phyloP scores from a whole-genome alignment of 768 basidiomycete genomes.

The Astraeus odoratus region DNA sequence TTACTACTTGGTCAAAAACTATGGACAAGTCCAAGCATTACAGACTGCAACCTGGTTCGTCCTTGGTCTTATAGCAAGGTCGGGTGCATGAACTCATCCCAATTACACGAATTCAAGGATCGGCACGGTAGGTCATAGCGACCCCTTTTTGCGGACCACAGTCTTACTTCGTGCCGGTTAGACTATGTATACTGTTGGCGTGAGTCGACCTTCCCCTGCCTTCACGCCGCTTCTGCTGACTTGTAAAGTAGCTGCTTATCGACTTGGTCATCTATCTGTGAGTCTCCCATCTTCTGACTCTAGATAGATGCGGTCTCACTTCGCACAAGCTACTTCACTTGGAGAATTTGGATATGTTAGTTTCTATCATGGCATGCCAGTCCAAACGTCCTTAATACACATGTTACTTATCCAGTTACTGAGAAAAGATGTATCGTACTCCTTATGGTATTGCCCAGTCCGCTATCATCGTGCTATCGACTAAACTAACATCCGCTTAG shows the following conservation, averaged over 20 bases:
- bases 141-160: background rate
- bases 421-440: background rate
- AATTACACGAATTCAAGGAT: background rate
- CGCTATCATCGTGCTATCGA: background rate
- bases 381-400: background rate
- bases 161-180: background rate
- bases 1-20: slow-evolving; percentile 2
- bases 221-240: background rate
- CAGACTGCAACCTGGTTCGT: slow-evolving; percentile 3
- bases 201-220: background rate
- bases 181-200: slow-evolving; percentile 1
- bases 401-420: background rate
- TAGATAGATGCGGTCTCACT: too few species aligned
- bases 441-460: slow-evolving; percentile 1
- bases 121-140: background rate
- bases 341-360: slow-evolving; percentile 9
- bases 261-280: slow-evolving; percentile 6
- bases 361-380: too few species aligned
- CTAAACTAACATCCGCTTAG: background rate
- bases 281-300: background rate
- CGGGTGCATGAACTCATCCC: too few species aligned
- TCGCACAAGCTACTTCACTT: slow-evolving; percentile 5
- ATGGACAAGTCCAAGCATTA: background rate
- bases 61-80: background rate
- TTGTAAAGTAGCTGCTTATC: background rate